A percentile compares a stretch with the other conserved stretches of the same genome.
Conservation (phyloP, 106 monocot species). For the Cymbidium sinense region DNA sequence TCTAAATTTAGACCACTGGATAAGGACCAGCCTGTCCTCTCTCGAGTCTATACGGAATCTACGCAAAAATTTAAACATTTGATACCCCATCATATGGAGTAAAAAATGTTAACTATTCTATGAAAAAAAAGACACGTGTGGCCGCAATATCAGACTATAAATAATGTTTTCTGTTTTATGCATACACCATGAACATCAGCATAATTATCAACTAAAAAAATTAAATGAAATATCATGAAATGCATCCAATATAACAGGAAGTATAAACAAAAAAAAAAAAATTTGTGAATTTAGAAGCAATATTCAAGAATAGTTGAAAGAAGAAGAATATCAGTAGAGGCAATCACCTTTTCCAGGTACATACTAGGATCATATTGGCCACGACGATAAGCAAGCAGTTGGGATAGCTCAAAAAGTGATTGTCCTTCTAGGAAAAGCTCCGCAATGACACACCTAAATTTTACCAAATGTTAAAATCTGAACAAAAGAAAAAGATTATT, state of each 20-base stretch:
- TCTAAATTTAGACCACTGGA: not conserved
- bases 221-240: conserved; percentile 2
- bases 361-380: conserved; percentile 90
- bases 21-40: not conserved
- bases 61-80: not conserved
- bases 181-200: not conserved
- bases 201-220: not conserved
- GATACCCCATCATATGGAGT: no score
- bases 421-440: conserved; percentile 96
- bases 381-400: conserved; percentile 92
- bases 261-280: not conserved
- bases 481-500: not conserved
- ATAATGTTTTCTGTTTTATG: not conserved
- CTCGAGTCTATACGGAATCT: not conserved
- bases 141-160: not conserved
- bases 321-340: not conserved
- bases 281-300: not conserved
- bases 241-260: not conserved
- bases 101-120: no score
- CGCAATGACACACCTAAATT: conserved; percentile 90
- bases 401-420: conserved; percentile 91
- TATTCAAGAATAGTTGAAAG: not conserved
- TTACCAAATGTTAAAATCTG: conserved; percentile 1
- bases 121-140: no score
- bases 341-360: conserved; percentile 74